phyloP scores from a whole-genome alignment of 352 stramenopile genomes.

The Phytopythium vexans region DNA sequence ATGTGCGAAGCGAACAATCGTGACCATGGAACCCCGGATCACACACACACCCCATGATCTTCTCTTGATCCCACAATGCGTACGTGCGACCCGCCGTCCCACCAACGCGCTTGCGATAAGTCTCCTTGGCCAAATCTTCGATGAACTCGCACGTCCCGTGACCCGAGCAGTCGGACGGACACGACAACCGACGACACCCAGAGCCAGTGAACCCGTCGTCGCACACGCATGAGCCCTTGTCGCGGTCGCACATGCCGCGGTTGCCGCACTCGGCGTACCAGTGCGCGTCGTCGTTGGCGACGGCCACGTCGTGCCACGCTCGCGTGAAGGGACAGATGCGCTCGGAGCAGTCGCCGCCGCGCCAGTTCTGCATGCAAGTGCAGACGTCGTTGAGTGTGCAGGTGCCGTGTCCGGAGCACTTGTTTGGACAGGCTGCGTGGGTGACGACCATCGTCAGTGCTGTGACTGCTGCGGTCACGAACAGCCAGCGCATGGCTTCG shows the following conservation, averaged over 20 bases:
- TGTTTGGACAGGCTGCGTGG: constrained; percentile 47
- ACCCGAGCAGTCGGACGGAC: constrained; percentile 44
- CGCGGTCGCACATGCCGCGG: constrained; percentile 69
- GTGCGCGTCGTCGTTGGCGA: constrained; percentile 47
- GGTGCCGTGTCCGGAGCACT: constrained; percentile 56
- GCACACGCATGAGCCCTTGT: constrained; percentile 74
- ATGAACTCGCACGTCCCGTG: constrained; percentile 72
- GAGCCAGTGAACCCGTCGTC: constrained; percentile 74
- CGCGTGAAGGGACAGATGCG: constrained; percentile 43
- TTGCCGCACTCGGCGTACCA: constrained; percentile 52
- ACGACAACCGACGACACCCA: constrained; percentile 61
- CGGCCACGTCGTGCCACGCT: constrained; percentile 55
- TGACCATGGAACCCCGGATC: constrained; percentile 53
- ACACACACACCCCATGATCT: constrained; percentile 79
- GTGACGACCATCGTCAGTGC: constrained; percentile 34
- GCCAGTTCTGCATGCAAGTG: constrained; percentile 58
- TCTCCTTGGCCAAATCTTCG: constrained; percentile 46
- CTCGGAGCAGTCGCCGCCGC: constrained; percentile 56
- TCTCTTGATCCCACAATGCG: constrained; percentile 76
- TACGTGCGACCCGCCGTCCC: constrained; percentile 30
- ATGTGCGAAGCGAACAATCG: constrained; percentile 55
- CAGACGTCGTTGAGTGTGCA: constrained; percentile 64
- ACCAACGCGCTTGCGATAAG: constrained; percentile 40
- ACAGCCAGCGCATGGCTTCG: constrained; percentile 19
- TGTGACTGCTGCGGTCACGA: constrained; percentile 36